Evolutionary conservation across 176 grass and related monocot species (phyloP).

Genomic region (Lolium perenne): DNA sequence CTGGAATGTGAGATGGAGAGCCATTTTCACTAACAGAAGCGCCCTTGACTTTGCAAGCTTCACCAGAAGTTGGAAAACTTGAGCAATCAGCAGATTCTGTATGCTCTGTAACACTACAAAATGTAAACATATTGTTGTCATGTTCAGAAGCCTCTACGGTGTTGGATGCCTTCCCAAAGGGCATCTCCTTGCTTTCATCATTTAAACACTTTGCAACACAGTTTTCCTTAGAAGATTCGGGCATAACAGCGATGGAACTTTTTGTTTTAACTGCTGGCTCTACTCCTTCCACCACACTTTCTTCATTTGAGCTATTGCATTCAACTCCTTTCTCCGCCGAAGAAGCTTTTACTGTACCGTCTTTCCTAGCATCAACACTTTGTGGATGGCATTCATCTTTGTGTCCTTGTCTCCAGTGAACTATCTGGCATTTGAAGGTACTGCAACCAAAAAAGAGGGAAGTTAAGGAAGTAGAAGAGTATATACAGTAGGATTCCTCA

Average conservation of each 20-base stretch:
- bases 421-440: slow-evolving; percentile 83
- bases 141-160: slow-evolving; percentile 8
- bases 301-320: slow-evolving; percentile 30
- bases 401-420: slow-evolving; percentile 92
- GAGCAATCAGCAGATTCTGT: slow-evolving; percentile 40
- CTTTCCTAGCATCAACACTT: slow-evolving; percentile 44
- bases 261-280: slow-evolving; percentile 14
- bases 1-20: slow-evolving; percentile 13
- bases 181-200: slow-evolving; percentile 12
- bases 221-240: slow-evolving; percentile 24
- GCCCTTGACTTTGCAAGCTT: slow-evolving; percentile 18
- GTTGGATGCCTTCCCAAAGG: slow-evolving; percentile 20
- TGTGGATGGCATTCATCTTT: slow-evolving; percentile 71
- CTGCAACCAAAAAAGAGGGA: slow-evolving; percentile 53
- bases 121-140: background rate
- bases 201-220: slow-evolving; percentile 1
- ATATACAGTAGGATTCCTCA: background rate
- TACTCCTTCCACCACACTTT: background rate
- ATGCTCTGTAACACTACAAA: slow-evolving; percentile 7
- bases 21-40: slow-evolving; percentile 15
- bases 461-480: slow-evolving; percentile 36
- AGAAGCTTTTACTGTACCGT: slow-evolving; percentile 19
- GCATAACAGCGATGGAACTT: background rate
- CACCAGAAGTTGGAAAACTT: slow-evolving; percentile 26
- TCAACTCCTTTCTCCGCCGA: slow-evolving; percentile 35